Evolutionary conservation across 2,329 filamentous ascomycete species (phyloP).

Genomic region (Penicillium sp.): DNA sequence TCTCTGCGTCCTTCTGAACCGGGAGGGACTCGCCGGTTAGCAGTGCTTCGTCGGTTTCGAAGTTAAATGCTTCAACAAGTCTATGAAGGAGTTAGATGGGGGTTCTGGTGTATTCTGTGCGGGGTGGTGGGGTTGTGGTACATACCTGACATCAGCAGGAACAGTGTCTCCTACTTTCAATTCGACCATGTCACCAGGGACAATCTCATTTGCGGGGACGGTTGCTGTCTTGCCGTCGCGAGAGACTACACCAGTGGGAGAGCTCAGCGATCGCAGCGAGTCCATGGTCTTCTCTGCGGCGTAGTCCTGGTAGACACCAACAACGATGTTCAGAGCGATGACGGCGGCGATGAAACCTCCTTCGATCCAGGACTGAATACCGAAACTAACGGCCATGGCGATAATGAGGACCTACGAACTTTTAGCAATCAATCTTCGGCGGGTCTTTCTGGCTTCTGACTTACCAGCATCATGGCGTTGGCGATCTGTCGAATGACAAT

Average conservation of each 20-base stretch:
- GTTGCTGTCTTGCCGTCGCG: conserved; percentile 58
- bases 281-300: conserved; percentile 64
- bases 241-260: conserved; percentile 58
- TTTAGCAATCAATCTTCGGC: neutral
- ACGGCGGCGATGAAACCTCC: conserved; percentile 61
- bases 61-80: conserved; percentile 64
- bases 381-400: conserved; percentile 66
- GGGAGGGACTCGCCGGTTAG: conserved; percentile 64
- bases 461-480: conserved; percentile 68
- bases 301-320: conserved; percentile 63
- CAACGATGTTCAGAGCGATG: conserved; percentile 58
- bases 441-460: conserved; percentile 6
- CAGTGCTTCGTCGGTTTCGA: conserved; percentile 70
- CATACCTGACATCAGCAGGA: conserved; percentile 60
- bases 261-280: conserved; percentile 56
- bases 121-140: neutral
- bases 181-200: conserved; percentile 61
- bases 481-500: conserved; percentile 66
- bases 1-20: conserved; percentile 54
- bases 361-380: conserved; percentile 59
- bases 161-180: conserved; percentile 61
- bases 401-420: conserved; percentile 68
- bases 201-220: conserved; percentile 58
- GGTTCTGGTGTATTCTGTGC: neutral
- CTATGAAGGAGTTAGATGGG: conserved; percentile 20